A percentile compares a stretch with the other conserved stretches of the same genome.
phyloP scores from a whole-genome alignment of 2,329 filamentous ascomycete genomes.

The Zymoseptoria pseudotritici region DNA sequence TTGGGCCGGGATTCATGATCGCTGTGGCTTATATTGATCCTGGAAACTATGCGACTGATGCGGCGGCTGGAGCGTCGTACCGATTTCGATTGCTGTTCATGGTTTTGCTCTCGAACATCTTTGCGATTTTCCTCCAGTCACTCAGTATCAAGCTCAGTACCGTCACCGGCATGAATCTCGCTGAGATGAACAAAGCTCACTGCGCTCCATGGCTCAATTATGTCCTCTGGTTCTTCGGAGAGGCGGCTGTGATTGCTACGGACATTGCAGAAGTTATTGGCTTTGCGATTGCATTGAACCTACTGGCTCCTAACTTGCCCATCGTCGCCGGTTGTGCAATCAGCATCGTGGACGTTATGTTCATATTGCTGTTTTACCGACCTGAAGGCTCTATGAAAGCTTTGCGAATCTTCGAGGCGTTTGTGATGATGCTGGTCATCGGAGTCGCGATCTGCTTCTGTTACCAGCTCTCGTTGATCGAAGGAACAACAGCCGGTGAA shows the following conservation, averaged over 20 bases:
- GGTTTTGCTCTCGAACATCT: conserved; percentile 60
- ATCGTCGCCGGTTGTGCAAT: conserved; percentile 62
- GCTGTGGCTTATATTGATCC: conserved; percentile 45
- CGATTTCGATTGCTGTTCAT: conserved; percentile 61
- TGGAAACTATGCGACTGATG: conserved; percentile 62
- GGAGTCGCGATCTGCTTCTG: conserved; percentile 64
- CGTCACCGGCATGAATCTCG: conserved; percentile 44
- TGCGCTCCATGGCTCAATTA: conserved; percentile 49
- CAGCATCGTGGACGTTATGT: conserved; percentile 60
- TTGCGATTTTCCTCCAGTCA: conserved; percentile 46
- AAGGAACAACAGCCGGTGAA: conserved; percentile 47
- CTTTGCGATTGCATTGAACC: conserved; percentile 61
- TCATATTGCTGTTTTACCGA: conserved; percentile 60
- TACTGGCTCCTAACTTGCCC: conserved; percentile 53
- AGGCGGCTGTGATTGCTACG: conserved; percentile 51
- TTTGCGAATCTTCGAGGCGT: conserved; percentile 56
- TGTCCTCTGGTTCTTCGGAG: conserved; percentile 47
- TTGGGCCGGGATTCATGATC: conserved; percentile 61
- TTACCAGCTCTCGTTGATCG: conserved; percentile 58
- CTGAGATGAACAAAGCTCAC: conserved; percentile 42
- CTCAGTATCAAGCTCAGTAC: conserved; percentile 46
- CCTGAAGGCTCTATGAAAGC: conserved; percentile 52
- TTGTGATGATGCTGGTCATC: conserved; percentile 57
- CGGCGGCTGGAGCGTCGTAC: conserved; percentile 60
- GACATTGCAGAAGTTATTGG: conserved; percentile 61